Conservation (phyloP, 768 basidiomycete genomes). For the Clavulina sp. region DNA sequence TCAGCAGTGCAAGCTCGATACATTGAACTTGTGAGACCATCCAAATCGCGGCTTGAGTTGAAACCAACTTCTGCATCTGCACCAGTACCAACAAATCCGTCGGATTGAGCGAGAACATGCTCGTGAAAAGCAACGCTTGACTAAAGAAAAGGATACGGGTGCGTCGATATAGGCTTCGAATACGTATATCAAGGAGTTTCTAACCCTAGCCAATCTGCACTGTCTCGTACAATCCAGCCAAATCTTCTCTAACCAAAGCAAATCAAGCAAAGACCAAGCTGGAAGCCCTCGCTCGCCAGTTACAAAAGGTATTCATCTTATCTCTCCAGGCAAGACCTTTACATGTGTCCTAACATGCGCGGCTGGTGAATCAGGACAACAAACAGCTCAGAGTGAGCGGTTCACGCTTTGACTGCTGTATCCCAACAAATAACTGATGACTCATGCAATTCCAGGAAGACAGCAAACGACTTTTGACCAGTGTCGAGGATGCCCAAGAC, state of each 20-base stretch:
- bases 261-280: constrained; percentile 81
- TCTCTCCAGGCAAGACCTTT: no score
- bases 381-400: constrained; percentile 60
- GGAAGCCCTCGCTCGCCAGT: constrained; percentile 74
- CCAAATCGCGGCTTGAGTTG: background rate
- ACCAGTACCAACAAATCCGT: constrained; percentile 76
- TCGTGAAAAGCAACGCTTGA: constrained; percentile 80
- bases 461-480: constrained; percentile 59
- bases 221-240: constrained; percentile 29
- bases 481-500: constrained; percentile 73
- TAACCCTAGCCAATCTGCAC: constrained; percentile 7
- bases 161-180: constrained; percentile 9
- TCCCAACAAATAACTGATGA: constrained; percentile 13
- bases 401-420: constrained; percentile 4
- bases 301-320: constrained; percentile 50
- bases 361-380: constrained; percentile 44
- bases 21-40: constrained; percentile 55
- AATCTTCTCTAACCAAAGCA: constrained; percentile 69
- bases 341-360: background rate
- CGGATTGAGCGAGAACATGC: constrained; percentile 74
- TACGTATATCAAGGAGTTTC: constrained; percentile 11
- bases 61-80: constrained; percentile 9
- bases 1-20: constrained; percentile 74
- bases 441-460: constrained; percentile 42
- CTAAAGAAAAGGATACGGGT: constrained; percentile 86